Base-by-base conservation (phyloP, 179 eudicot species). In the Actinidia arguta region DNA sequence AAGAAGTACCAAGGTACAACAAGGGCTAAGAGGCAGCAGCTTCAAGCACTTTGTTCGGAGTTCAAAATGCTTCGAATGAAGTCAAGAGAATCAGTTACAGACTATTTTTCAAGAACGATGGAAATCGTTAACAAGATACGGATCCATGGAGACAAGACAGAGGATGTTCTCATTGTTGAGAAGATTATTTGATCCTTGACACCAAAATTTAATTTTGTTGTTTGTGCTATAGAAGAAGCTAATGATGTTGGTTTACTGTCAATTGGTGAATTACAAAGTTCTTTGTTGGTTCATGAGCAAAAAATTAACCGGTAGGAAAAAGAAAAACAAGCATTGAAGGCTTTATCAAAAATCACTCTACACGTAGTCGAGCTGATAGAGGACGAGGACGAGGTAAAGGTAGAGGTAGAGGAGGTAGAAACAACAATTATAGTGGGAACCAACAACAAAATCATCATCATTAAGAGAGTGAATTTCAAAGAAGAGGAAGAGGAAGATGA, bases 151-250 rank as follows among this genome's bases (percentile, higher is more conserved):
- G 71, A 66, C 44, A 66, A 66, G 46, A 25, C 18, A 14, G 44
- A 66, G 18, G 46, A 66, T 66, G 71, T 66, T 4, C 6, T 44
- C 5, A 31, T 66, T 7, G 44, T 66, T 4, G 71, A 66, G 44
- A 66, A 66, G 46, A 66, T 25, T 66, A 31, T 62, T 62, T 27
- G 31, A 22, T 20, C 67, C 27, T 20, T 62, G 67, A 62, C 67
- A 62, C 67, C 27, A 62, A 62, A 62, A 62, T 62, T 62, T n/a
- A 62, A 62, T 62, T 62, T 20, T 62, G 67, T 62, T 20, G 67
- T 62, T 2, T 31, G 36, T 31, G 36, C 36, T 31, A 31, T 31
- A 31, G 36, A 31, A 31, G 36, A 31, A 31, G 13, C 67, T n/a
- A 20, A 62, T 62, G 67, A 62, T 62, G 17, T n/a, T 22, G 67